Conservation (phyloP, 2,329 filamentous ascomycete species). For the Penicillium glabrum region DNA sequence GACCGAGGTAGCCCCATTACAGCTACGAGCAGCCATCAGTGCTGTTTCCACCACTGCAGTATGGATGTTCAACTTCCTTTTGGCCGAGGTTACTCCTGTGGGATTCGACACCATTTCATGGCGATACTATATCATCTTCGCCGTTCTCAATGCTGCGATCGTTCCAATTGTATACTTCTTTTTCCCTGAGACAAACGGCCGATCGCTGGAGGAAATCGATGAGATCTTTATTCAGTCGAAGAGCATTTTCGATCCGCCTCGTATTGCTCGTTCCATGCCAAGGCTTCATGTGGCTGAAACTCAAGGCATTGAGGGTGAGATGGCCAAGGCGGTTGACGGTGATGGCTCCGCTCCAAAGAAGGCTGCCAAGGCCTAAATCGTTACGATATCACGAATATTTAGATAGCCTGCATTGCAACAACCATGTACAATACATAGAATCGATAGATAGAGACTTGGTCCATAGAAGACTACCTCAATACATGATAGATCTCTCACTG, state of each 20-base stretch:
- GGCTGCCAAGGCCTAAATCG: background rate
- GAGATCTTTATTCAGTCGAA: slow-evolving; percentile 37
- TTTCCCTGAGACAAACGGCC: slow-evolving; percentile 41
- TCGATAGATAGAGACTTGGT: background rate
- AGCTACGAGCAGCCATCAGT: slow-evolving; percentile 41
- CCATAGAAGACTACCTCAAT: background rate
- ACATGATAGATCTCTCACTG: background rate
- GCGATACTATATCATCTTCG: slow-evolving; percentile 47
- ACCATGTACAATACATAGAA: background rate
- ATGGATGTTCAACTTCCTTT: slow-evolving; percentile 41
- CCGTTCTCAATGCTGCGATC: slow-evolving; percentile 39
- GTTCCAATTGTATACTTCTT: slow-evolving; percentile 37
- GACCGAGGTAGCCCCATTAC: slow-evolving; percentile 54
- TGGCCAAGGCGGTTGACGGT: background rate
- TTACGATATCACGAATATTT: background rate
- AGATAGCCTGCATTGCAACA: background rate
- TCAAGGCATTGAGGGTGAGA: background rate
- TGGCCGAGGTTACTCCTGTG: slow-evolving; percentile 39
- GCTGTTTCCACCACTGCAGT: slow-evolving; percentile 50
- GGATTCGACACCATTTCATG: slow-evolving; percentile 50
- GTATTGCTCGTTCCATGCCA: slow-evolving; percentile 20
- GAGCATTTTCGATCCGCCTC: slow-evolving; percentile 10
- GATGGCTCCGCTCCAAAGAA: background rate
- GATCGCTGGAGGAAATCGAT: slow-evolving; percentile 41
- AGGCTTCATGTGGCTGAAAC: background rate